Conservation (phyloP, 2,329 filamentous ascomycete genomes). For the Xylariaceae sp. region DNA sequence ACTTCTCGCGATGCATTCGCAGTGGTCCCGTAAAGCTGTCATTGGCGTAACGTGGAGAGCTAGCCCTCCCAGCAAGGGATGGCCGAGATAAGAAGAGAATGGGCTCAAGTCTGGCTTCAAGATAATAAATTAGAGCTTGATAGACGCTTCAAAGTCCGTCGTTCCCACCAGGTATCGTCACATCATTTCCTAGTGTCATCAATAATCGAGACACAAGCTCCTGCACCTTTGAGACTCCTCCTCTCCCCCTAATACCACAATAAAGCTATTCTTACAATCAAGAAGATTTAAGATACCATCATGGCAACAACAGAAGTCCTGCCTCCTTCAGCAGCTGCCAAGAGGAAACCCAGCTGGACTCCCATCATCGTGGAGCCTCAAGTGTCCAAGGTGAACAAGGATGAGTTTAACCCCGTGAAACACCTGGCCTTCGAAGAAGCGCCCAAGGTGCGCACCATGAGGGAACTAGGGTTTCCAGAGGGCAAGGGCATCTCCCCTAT, state of each 20-base stretch:
- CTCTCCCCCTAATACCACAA: neutral
- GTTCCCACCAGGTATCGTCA: neutral
- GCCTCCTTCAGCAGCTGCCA: slow-evolving; percentile 5
- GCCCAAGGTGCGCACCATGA: slow-evolving; percentile 53
- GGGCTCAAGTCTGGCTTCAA: neutral
- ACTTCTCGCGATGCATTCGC: slow-evolving; percentile 8
- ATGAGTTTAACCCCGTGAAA: slow-evolving; percentile 46
- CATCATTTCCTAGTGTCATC: neutral
- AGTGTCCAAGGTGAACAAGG: slow-evolving; percentile 10
- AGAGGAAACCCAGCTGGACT: slow-evolving; percentile 14
- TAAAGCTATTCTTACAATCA: neutral
- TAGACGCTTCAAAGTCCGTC: neutral
- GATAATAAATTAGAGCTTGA: slow-evolving; percentile 16
- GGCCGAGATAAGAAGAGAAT: slow-evolving; percentile 15
- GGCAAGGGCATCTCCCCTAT: slow-evolving; percentile 56
- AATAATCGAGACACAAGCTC: neutral
- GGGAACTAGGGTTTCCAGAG: slow-evolving; percentile 53
- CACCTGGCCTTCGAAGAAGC: slow-evolving; percentile 52
- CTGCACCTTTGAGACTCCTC: neutral
- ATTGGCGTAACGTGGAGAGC: slow-evolving; percentile 10
- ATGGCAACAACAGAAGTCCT: slow-evolving; percentile 21
- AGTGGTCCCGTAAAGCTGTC: slow-evolving; percentile 7
- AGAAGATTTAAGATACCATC: slow-evolving; percentile 2
- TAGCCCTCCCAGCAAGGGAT: slow-evolving; percentile 7
- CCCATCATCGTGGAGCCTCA: slow-evolving; percentile 21